Base-by-base conservation (phyloP, 495 filamentous ascomycete species). In the Oidiodendron maius region DNA sequence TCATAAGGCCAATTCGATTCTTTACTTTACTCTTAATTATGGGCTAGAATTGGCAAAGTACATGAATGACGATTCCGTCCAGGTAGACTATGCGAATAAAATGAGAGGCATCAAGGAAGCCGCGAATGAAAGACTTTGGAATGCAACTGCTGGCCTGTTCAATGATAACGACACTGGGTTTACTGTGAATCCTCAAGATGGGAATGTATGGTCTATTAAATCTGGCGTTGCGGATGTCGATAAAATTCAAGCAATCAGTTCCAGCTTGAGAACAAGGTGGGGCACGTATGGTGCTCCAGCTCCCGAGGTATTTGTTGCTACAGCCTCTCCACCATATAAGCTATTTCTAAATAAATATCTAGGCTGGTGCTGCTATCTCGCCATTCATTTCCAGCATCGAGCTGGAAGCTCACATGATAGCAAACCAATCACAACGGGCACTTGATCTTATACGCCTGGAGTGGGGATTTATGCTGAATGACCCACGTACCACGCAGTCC, bases 391-490 rank as follows among this genome's bases (percentile, higher is more conserved):
- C n/a, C n/a, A n/a, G 66, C 4, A n/a, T n/a, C n/a, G n/a, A n/a
- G 76, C 72, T 0, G 62, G 65, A 4, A 62, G 75, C 35, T 50
- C 65, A 15, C 59, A 61, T 20, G 62, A 66, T 3, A n/a, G n/a
- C n/a, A n/a, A n/a, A n/a, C n/a, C n/a, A n/a, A n/a, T n/a, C n/a
- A n/a, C n/a, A n/a, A n/a, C n/a, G n/a, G n/a, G 80, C 78, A 1
- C 63, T 85, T 17, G 75, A 78, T 21, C 69, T 85, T 4, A 77
- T 79, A 55, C 64, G 71, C 13, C 63, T 71, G 5, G 71, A 72
- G 58, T 85, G 81, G 80, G 77, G 74, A 12, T 79, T 77, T 65
- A 76, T 82, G 63, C 71, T 83, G 28, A 68, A 81, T 49, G 75
- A 80, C 38, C 69, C 70, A 2, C 74, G 78, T 35, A 76, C 79